Conservation (phyloP, 2,329 filamentous ascomycete species). For the Apiospora marii region DNA sequence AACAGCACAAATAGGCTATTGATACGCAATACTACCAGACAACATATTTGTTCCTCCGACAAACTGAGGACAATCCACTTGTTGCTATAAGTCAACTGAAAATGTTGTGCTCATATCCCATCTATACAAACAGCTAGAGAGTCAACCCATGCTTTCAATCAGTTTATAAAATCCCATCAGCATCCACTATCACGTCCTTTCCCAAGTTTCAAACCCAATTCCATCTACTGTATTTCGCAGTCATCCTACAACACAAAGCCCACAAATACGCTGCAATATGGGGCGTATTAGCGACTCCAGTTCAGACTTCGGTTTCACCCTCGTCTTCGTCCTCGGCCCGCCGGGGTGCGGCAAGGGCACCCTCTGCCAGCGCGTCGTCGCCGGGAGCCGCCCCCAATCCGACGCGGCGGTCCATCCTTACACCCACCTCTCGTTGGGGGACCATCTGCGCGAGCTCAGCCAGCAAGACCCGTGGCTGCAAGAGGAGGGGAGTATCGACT, state of each 20-base stretch:
- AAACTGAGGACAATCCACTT: neutral
- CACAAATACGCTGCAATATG: neutral
- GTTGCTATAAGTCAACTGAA: neutral
- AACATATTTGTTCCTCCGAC: neutral
- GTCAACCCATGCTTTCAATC: neutral
- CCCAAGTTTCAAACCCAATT: too few relatives aligned
- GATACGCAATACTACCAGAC: neutral
- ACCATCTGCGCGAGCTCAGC: neutral
- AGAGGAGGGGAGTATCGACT: neutral
- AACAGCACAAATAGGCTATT: neutral
- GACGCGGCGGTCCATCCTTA: neutral
- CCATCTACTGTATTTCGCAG: neutral
- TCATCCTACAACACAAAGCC: too few relatives aligned
- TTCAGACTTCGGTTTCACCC: neutral
- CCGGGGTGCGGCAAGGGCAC: neutral
- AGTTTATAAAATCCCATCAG: neutral
- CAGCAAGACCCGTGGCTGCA: rapidly evolving
- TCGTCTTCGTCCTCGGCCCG: neutral
- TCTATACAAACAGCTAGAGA: neutral
- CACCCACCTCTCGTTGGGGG: neutral
- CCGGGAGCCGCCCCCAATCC: neutral
- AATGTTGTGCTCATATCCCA: neutral
- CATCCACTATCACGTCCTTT: neutral
- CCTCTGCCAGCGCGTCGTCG: neutral
- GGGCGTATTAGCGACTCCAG: neutral